These are phyloP conservation scores for Vitis labrusca DNA, from an alignment of 164 flowering plant genomes.

Conservation along the genomic window DNA sequence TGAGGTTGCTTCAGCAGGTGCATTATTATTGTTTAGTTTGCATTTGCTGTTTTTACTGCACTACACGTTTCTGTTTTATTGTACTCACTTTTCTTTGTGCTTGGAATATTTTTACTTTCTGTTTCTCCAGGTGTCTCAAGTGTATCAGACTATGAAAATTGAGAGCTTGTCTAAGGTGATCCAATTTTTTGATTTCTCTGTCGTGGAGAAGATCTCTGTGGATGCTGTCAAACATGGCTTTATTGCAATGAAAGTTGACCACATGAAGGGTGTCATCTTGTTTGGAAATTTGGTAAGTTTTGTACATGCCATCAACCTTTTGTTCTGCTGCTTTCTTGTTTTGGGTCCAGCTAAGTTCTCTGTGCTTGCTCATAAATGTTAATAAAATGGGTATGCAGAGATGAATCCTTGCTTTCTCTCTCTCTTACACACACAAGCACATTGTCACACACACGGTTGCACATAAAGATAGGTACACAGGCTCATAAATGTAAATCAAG, in stretches of 20 bases:
- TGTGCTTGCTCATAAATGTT: no score
- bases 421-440: no score
- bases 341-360: background rate
- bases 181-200: conserved; percentile 73
- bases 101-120: background rate
- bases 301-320: background rate
- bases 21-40: background rate
- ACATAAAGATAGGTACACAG: no score
- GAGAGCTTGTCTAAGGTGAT: conserved; percentile 69
- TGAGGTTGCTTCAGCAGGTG: conserved; percentile 94
- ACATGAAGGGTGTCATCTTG: conserved; percentile 63
- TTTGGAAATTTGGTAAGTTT: conserved; percentile 68
- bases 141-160: conserved; percentile 83
- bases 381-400: background rate
- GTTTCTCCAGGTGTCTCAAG: conserved; percentile 72
- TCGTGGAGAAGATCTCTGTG: conserved; percentile 79
- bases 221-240: conserved; percentile 82
- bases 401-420: background rate
- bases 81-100: background rate
- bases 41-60: background rate
- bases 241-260: conserved; percentile 77
- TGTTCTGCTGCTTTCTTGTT: background rate
- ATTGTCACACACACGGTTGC: no score
- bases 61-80: background rate
- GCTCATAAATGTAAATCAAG: no score